Evolutionary conservation across 306 rosid species (phyloP).

Genomic region (Quercus gilva): DNA sequence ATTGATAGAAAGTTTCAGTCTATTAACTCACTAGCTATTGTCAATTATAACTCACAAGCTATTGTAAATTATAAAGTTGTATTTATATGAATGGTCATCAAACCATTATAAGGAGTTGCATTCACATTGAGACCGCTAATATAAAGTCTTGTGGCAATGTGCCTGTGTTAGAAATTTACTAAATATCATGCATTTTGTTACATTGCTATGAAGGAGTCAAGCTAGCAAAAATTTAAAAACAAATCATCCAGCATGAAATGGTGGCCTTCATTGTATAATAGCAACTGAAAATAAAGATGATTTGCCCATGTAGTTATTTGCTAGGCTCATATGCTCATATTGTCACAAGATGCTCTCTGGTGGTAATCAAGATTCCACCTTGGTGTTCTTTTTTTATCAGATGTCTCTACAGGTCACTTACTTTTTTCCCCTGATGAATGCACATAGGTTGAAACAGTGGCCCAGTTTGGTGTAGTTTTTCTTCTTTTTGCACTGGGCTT

Average conservation of each 20-base stretch:
- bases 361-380: not conserved
- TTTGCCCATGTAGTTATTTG: not conserved
- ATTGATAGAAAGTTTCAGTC: too few species aligned
- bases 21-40: too few species aligned
- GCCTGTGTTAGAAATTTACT: not conserved
- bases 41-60: too few species aligned
- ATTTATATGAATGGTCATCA: too few species aligned
- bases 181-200: not conserved
- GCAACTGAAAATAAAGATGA: not conserved
- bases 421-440: slow-evolving; percentile 6
- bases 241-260: not conserved
- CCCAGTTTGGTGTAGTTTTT: slow-evolving; percentile 87
- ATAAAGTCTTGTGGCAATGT: not conserved
- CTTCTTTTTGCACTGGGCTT: slow-evolving; percentile 43
- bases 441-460: slow-evolving; percentile 92
- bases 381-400: not conserved
- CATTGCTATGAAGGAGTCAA: not conserved
- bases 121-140: too few species aligned
- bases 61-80: too few species aligned
- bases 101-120: too few species aligned
- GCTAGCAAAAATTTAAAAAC: not conserved
- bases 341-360: not conserved
- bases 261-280: not conserved
- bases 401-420: not conserved
- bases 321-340: not conserved